Conservation (phyloP, 1,284 basidiomycete species). For the Sparassis latifolia region DNA sequence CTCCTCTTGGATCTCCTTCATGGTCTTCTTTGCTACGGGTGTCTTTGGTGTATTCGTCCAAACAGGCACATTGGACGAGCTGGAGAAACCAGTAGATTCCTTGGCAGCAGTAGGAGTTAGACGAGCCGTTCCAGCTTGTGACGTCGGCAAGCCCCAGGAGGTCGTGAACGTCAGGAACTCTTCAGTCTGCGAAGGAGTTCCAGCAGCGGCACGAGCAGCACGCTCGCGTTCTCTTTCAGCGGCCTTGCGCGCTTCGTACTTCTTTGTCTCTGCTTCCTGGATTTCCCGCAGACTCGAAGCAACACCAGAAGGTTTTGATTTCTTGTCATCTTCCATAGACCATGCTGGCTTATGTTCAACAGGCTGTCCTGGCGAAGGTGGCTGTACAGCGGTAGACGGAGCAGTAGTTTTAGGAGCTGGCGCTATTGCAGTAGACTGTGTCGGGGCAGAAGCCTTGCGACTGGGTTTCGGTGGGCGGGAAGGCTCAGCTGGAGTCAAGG, state of each 20-base stretch:
- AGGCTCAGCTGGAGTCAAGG: constrained; percentile 5
- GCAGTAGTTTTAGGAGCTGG: constrained; percentile 15
- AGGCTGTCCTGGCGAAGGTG: constrained; percentile 25
- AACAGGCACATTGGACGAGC: constrained; percentile 39
- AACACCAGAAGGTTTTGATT: constrained; percentile 35
- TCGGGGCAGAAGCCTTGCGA: constrained; percentile 21
- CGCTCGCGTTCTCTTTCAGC: constrained; percentile 62
- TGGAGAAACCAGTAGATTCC: constrained; percentile 33
- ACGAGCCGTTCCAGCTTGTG: constrained; percentile 55
- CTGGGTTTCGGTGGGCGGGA: constrained; percentile 20
- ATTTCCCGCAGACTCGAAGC: constrained; percentile 87
- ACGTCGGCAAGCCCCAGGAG: constrained; percentile 76
- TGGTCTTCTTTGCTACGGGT: constrained; percentile 75
- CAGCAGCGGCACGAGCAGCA: constrained; percentile 41
- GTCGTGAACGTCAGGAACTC: constrained; percentile 57
- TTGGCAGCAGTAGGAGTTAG: constrained; percentile 30
- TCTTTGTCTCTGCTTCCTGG: constrained; percentile 88
- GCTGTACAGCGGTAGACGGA: constrained; percentile 9
- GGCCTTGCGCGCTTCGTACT: constrained; percentile 68
- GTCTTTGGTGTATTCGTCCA: constrained; percentile 61
- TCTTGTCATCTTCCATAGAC: constrained; percentile 63
- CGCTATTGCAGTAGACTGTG: constrained; percentile 15
- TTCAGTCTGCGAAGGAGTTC: constrained; percentile 36
- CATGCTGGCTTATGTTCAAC: constrained; percentile 48
- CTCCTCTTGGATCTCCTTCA: constrained; percentile 99